Base-by-base conservation (phyloP, 169 alveolate species). In the Ichthyophthirius multifiliis region DNA sequence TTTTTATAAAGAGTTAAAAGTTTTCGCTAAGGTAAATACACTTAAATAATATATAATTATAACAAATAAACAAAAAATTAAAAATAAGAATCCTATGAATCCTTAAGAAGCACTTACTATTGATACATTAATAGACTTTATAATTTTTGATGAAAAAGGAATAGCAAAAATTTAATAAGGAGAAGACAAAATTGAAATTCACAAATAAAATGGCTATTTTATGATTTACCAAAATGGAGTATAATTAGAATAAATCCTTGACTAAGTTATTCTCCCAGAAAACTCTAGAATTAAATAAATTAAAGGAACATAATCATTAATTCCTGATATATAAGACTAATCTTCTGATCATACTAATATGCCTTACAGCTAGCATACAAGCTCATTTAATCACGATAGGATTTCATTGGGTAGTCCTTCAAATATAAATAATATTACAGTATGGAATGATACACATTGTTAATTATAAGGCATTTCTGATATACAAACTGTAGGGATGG, bases 61-160 rank as follows among this genome's bases (percentile, higher is more conserved):
- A 12, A 2, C 23, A 4, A 55, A 27, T 55, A 15, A 10, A 1
- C 23, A 20, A 1, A 13, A 13, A 46, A 20, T 18, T 7, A 27
- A 18, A 2, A 46, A 3, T 1, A 27, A 55, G 73, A 78, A 78
- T 78, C 84, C 84, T 20, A 43, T 55, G 73, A 78, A 78, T 32
- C 63, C 73, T 1, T 37, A 63, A 27, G 80, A 81, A 73, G 48
- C 43, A n/a, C 55, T 81, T 20, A 81, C 79, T 15, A 74, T 81
- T 15, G 86, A 81, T 43, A 76, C 76, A 48, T 48, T 81, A 16
- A 64, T 81, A 43, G 55, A 62, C 30, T 81, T 81, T 44, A 41
- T 55, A 6, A 43, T 71, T 43, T 81, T 71, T 62, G 86, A 81
- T 48, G 71, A 67, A 73, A 48, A 73, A 13, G 73, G 73, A 10